A percentile compares a stretch with the other conserved stretches of the same genome.
Conservation (phyloP, 2,329 filamentous ascomycete species). For the Didymella keratinophila region DNA sequence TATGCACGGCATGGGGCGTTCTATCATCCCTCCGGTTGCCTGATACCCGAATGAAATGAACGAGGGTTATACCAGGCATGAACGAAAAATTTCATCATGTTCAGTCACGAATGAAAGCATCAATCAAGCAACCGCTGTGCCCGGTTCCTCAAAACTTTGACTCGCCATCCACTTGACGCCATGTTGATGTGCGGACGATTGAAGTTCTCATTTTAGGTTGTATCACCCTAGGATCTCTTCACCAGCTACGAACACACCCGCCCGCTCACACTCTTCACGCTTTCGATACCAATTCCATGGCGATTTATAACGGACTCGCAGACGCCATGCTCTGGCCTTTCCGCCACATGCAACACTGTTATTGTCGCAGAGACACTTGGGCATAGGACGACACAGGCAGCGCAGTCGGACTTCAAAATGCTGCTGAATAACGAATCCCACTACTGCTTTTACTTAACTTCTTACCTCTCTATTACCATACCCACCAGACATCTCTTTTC, state of each 20-base stretch:
- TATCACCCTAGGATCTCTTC: background rate
- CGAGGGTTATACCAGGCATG: slow-evolving; percentile 48
- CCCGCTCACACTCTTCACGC: background rate
- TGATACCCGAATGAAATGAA: slow-evolving; percentile 40
- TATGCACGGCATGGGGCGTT: slow-evolving; percentile 52
- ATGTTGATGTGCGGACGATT: slow-evolving; percentile 4
- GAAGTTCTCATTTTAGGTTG: background rate
- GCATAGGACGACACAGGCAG: background rate
- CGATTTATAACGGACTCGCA: background rate
- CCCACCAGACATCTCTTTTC: background rate
- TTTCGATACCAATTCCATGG: background rate
- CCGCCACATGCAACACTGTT: background rate
- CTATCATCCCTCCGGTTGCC: slow-evolving; percentile 46
- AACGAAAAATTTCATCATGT: slow-evolving; percentile 51
- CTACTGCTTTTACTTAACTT: background rate
- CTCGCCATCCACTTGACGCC: background rate
- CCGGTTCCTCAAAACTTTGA: slow-evolving; percentile 15
- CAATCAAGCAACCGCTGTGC: slow-evolving; percentile 29
- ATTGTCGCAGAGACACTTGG: background rate
- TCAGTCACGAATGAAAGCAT: slow-evolving; percentile 50
- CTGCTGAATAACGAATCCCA: background rate
- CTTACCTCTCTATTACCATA: background rate
- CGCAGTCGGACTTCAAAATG: background rate
- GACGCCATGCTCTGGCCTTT: background rate
- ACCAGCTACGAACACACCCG: slow-evolving; percentile 9